Percentiles rank a stretch among this genome's conserved stretches.
Evolutionary conservation across 1,284 basidiomycete genomes (phyloP).

Genomic region (Entoloma clypeatum): DNA sequence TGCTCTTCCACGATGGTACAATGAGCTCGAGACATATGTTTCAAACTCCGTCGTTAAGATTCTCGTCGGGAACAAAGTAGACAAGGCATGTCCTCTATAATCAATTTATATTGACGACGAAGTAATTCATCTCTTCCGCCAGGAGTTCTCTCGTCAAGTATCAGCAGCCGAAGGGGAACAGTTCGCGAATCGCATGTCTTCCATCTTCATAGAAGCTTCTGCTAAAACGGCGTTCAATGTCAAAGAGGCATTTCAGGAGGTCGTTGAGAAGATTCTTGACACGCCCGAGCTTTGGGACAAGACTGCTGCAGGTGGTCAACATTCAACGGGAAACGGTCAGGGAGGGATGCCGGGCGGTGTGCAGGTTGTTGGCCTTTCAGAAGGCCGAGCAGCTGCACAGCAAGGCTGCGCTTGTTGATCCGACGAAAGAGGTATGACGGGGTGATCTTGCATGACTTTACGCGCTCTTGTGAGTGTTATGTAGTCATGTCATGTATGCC

Average conservation of each 20-base stretch:
- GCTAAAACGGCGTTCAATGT: constrained; percentile 87
- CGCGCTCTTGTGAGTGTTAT: no score
- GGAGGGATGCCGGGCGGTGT: constrained; percentile 46
- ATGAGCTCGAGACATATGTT: constrained; percentile 93
- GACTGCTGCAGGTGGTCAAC: constrained; percentile 17
- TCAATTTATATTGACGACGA: not conserved
- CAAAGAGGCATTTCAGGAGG: constrained; percentile 74
- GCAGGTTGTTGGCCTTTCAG: constrained; percentile 35
- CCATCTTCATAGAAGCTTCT: constrained; percentile 83
- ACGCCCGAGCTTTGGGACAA: constrained; percentile 65
- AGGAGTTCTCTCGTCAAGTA: constrained; percentile 91
- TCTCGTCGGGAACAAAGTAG: constrained; percentile 93
- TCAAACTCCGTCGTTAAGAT: constrained; percentile 88
- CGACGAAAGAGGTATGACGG: no score
- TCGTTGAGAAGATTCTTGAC: constrained; percentile 70
- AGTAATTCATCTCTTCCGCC: not conserved
- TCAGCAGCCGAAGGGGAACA: constrained; percentile 72
- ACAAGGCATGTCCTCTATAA: constrained; percentile 59
- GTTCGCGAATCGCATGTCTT: constrained; percentile 81
- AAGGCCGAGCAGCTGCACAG: constrained; percentile 15
- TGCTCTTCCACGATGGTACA: constrained; percentile 88
- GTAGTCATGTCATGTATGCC: no score
- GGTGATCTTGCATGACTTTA: no score
- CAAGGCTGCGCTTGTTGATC: constrained; percentile 19
- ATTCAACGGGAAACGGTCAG: constrained; percentile 34